Percentiles rank a stretch among this genome's conserved stretches.
These are phyloP conservation scores for Talaromyces adpressus DNA, from an alignment of 495 filamentous ascomycete genomes.

Conservation along the genomic window DNA sequence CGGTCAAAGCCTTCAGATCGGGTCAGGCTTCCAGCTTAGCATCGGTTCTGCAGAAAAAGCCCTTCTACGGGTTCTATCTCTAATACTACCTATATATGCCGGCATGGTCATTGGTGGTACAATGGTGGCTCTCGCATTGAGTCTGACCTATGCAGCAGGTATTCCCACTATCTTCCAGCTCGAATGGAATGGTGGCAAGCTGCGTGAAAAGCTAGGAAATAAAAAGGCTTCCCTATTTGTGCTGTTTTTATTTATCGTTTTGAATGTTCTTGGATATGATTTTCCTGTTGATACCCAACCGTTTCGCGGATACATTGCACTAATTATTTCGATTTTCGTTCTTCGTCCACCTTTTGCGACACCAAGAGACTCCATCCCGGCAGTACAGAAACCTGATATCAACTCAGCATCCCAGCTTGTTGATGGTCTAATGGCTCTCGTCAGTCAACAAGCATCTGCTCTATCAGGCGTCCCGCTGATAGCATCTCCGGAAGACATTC, in stretches of 20 bases:
- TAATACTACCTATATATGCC: slow-evolving; percentile 52
- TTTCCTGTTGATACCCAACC: slow-evolving; percentile 25
- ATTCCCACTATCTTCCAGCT: slow-evolving; percentile 22
- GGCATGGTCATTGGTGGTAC: slow-evolving; percentile 48
- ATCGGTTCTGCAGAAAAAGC: slow-evolving; percentile 11
- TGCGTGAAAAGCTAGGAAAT: slow-evolving; percentile 17
- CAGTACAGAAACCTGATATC: not conserved
- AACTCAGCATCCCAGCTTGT: not conserved
- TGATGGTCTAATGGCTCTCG: not conserved
- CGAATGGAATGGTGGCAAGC: slow-evolving; percentile 4
- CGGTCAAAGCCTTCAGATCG: not conserved
- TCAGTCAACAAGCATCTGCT: slow-evolving; percentile 3
- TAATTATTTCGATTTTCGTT: slow-evolving; percentile 36
- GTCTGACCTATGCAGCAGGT: slow-evolving; percentile 38
- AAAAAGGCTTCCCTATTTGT: slow-evolving; percentile 26
- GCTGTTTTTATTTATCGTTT: slow-evolving; percentile 17
- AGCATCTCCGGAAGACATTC: slow-evolving; percentile 19
- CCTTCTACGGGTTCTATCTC: slow-evolving; percentile 21
- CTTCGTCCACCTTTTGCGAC: slow-evolving; percentile 35
- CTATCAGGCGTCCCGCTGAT: slow-evolving; percentile 8
- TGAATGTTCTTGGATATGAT: slow-evolving; percentile 30
- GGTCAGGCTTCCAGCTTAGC: slow-evolving; percentile 3
- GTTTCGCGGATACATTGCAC: slow-evolving; percentile 37
- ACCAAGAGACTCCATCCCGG: not conserved
- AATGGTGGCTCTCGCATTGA: slow-evolving; percentile 41